Percentiles rank a stretch among this genome's conserved stretches.
Conservation (phyloP, 2,329 filamentous ascomycete genomes). For the Fusarium continuum region DNA sequence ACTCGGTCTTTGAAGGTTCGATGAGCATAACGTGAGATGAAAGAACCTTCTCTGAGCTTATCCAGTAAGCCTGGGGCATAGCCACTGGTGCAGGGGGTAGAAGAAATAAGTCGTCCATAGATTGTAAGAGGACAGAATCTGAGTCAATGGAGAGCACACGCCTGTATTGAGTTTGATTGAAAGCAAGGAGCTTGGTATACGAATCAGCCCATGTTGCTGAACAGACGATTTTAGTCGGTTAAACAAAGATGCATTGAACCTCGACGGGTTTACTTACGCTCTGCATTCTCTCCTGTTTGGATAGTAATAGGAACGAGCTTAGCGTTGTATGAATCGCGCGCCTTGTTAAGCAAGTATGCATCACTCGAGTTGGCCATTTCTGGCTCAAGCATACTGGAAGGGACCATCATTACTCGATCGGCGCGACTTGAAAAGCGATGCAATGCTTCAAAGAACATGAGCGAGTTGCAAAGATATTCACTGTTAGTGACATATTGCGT, state of each 20-base stretch:
- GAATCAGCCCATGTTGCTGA: slow-evolving; percentile 69
- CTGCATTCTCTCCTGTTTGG: slow-evolving; percentile 47
- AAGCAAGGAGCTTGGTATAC: slow-evolving; percentile 74
- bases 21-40: slow-evolving; percentile 68
- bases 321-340: slow-evolving; percentile 55
- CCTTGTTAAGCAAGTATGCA: slow-evolving; percentile 51
- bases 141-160: slow-evolving; percentile 64
- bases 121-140: slow-evolving; percentile 68
- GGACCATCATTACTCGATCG: slow-evolving; percentile 58
- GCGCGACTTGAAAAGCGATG: slow-evolving; percentile 53
- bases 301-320: slow-evolving; percentile 54
- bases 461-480: slow-evolving; percentile 58
- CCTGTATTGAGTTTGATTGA: slow-evolving; percentile 70
- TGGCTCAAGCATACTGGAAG: slow-evolving; percentile 49
- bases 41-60: slow-evolving; percentile 63
- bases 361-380: slow-evolving; percentile 41
- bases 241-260: no score
- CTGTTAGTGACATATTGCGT: slow-evolving; percentile 59
- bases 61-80: slow-evolving; percentile 78
- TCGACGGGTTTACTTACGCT: no score
- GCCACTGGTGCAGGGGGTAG: slow-evolving; percentile 68
- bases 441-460: slow-evolving; percentile 60
- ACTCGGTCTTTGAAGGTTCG: slow-evolving; percentile 64
- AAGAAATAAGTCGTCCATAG: slow-evolving; percentile 77
- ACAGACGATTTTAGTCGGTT: no score